A percentile compares a stretch with the other conserved stretches of the same genome.
These are phyloP conservation scores for Gossypium mustelinum DNA, from an alignment of 345 rosid genomes.

Conservation along the genomic window DNA sequence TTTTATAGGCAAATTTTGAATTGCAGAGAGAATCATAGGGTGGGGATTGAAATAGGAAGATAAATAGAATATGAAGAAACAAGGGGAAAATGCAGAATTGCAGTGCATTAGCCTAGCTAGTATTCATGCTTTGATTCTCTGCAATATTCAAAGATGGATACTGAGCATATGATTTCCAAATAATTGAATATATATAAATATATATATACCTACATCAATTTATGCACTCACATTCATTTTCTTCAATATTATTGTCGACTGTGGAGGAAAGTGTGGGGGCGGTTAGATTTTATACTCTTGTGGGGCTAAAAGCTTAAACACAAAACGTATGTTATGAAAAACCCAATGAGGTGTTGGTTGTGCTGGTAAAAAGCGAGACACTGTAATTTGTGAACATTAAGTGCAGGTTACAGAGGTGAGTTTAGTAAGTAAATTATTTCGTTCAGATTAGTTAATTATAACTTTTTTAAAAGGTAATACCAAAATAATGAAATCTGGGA, in stretches of 20 bases:
- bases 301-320: conserved; percentile 31
- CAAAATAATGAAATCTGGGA: too few relatives aligned
- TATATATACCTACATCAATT: not conserved
- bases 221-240: conserved; percentile 14
- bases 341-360: too few relatives aligned
- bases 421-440: too few relatives aligned
- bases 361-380: too few relatives aligned
- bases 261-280: not conserved
- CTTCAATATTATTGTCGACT: not conserved
- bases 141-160: too few relatives aligned
- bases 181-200: not conserved
- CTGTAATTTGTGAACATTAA: too few relatives aligned
- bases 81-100: conserved; percentile 7
- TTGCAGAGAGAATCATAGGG: conserved; percentile 16
- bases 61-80: not conserved
- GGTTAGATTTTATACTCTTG: conserved; percentile 21
- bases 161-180: not conserved
- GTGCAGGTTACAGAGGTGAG: too few relatives aligned
- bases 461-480: too few relatives aligned
- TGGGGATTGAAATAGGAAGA: too few relatives aligned
- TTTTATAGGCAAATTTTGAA: conserved; percentile 24
- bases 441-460: too few relatives aligned
- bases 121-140: not conserved
- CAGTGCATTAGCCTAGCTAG: not conserved
- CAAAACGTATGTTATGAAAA: not conserved